Conservation (phyloP, 2,329 filamentous ascomycete genomes). For the Sporothrix pallida region DNA sequence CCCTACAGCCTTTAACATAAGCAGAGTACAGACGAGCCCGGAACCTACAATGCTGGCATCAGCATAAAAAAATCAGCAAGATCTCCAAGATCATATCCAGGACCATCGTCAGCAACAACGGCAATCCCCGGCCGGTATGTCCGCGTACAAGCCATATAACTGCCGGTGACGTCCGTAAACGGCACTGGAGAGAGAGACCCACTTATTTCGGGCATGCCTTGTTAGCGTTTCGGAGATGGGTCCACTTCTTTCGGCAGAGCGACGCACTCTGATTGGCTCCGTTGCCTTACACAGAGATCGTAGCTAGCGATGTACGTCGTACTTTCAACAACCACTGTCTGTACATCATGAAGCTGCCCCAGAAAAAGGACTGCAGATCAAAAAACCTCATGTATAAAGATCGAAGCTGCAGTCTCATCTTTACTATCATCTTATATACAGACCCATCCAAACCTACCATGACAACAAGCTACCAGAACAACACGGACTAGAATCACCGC, state of each 20-base stretch:
- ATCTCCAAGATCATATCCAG: not conserved
- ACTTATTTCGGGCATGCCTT: not conserved
- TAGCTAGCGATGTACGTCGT: not conserved
- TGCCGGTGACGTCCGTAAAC: not conserved
- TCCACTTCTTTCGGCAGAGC: not conserved
- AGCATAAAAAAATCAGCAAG: not conserved
- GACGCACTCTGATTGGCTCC: slow-evolving; percentile 5
- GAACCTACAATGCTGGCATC: not conserved
- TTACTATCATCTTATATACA: not conserved
- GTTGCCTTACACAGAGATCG: not conserved
- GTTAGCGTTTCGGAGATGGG: not conserved
- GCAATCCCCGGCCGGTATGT: not conserved
- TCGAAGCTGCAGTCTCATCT: not conserved
- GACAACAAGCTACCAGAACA: slow-evolving; percentile 4
- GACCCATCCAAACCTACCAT: not conserved
- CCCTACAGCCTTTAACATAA: no score
- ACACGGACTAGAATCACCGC: not conserved
- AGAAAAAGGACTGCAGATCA: not conserved
- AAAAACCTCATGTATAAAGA: not conserved
- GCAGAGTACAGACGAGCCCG: not conserved
- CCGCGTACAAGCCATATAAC: not conserved
- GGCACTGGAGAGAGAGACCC: not conserved
- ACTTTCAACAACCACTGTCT: not conserved
- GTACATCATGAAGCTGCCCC: not conserved
- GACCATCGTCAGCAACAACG: not conserved